phyloP scores from a whole-genome alignment of 805 yeast genomes.

The Candida qinlingensis region DNA sequence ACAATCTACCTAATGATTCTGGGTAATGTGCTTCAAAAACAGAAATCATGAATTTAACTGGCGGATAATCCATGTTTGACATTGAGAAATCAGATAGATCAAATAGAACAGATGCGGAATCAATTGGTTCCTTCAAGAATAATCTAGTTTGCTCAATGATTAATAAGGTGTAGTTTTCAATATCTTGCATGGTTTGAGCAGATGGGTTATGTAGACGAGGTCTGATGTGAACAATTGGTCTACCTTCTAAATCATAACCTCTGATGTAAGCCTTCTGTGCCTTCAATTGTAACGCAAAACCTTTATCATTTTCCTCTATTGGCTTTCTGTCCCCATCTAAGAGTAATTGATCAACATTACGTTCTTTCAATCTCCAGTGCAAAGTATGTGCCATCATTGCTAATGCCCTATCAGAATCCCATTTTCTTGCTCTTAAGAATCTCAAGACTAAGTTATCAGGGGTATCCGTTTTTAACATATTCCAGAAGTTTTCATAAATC shows the following conservation, averaged over 20 bases:
- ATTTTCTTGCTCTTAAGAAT: slow-evolving; percentile 83
- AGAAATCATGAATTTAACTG: slow-evolving; percentile 83
- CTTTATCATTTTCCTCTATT: slow-evolving; percentile 37
- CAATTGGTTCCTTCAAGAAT: slow-evolving; percentile 67
- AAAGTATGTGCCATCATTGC: slow-evolving; percentile 69
- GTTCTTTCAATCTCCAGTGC: slow-evolving; percentile 66
- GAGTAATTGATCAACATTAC: slow-evolving; percentile 56
- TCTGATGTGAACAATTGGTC: slow-evolving; percentile 79
- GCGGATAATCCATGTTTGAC: slow-evolving; percentile 88
- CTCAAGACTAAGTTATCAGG: slow-evolving; percentile 77
- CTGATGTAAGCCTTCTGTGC: slow-evolving; percentile 66
- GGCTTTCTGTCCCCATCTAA: slow-evolving; percentile 67
- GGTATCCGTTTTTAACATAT: slow-evolving; percentile 64
- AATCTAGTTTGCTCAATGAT: slow-evolving; percentile 81
- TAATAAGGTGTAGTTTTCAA: slow-evolving; percentile 69
- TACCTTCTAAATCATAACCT: slow-evolving; percentile 66
- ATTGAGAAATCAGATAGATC: slow-evolving; percentile 83
- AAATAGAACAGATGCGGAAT: slow-evolving; percentile 77
- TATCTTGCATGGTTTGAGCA: slow-evolving; percentile 63
- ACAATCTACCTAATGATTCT: slow-evolving; percentile 78
- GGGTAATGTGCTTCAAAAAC: slow-evolving; percentile 97
- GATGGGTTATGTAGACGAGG: slow-evolving; percentile 70
- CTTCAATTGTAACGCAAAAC: slow-evolving; percentile 39
- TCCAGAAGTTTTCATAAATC: slow-evolving; percentile 49
- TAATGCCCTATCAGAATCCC: slow-evolving; percentile 64